These are phyloP conservation scores for Entomortierella beljakovae DNA, from an alignment of 192 early-diverging fungal species.

Conservation along the genomic window DNA sequence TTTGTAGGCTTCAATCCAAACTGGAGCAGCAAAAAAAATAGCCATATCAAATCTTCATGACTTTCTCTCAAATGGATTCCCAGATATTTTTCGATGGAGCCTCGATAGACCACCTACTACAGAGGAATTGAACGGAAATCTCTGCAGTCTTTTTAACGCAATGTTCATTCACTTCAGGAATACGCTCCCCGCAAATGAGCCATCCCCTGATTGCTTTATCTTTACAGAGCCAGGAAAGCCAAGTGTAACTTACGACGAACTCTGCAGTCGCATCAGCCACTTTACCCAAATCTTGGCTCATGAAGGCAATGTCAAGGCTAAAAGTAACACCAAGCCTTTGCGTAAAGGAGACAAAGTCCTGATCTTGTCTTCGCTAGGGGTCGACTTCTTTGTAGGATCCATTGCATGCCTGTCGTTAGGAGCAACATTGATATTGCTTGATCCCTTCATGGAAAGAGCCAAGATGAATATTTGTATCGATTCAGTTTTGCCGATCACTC, in stretches of 20 bases:
- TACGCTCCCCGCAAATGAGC: slow-evolving; percentile 21
- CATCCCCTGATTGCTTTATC: slow-evolving; percentile 51
- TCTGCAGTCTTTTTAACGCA: slow-evolving; percentile 50
- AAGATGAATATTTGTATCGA: slow-evolving; percentile 55
- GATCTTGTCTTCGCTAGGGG: slow-evolving; percentile 44
- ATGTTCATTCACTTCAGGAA: slow-evolving; percentile 40
- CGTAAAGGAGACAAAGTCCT: slow-evolving; percentile 43
- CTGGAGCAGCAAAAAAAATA: slow-evolving; percentile 29
- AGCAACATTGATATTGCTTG: slow-evolving; percentile 41
- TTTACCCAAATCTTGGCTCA: slow-evolving; percentile 45
- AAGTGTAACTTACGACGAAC: slow-evolving; percentile 39
- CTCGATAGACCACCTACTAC: slow-evolving; percentile 29
- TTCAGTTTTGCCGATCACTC: slow-evolving; percentile 45
- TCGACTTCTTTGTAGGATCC: slow-evolving; percentile 52
- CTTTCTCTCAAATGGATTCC: slow-evolving; percentile 43
- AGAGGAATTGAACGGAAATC: slow-evolving; percentile 50
- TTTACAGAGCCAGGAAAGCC: slow-evolving; percentile 47
- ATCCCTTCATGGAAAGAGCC: slow-evolving; percentile 53
- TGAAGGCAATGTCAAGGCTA: slow-evolving; percentile 7
- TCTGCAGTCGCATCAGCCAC: slow-evolving; percentile 50
- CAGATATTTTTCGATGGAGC: slow-evolving; percentile 52
- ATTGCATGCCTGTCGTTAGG: slow-evolving; percentile 45
- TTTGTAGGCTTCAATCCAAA: background rate
- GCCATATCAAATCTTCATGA: slow-evolving; percentile 54
- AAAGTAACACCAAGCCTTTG: slow-evolving; percentile 20